Conservation (phyloP, 352 stramenopile species). For the Phytophthora constricta region DNA sequence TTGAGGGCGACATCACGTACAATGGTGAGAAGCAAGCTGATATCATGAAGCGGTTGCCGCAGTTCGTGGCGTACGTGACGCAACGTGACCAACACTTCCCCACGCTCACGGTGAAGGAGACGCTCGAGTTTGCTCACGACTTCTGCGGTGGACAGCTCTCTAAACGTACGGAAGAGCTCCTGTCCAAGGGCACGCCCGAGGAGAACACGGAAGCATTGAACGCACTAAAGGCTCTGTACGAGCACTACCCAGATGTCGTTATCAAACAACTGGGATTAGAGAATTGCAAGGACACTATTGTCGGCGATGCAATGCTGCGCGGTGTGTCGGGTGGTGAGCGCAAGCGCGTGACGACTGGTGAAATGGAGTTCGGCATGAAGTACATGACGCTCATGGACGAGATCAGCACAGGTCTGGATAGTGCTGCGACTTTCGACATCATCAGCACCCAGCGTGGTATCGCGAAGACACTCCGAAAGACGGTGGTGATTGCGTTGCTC, state of each 20-base stretch:
- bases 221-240: constrained; percentile 21
- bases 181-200: constrained; percentile 22
- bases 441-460: constrained; percentile 39
- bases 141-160: constrained; percentile 46
- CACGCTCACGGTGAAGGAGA: constrained; percentile 55
- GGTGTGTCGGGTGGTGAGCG: constrained; percentile 73
- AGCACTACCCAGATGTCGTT: constrained; percentile 40
- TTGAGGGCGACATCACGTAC: constrained; percentile 31
- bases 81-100: constrained; percentile 90
- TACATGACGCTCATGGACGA: constrained; percentile 90
- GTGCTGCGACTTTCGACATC: constrained; percentile 57
- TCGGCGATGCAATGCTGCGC: constrained; percentile 56
- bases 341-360: constrained; percentile 76
- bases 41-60: constrained; percentile 43
- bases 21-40: constrained; percentile 20
- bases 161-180: constrained; percentile 11
- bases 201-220: constrained; percentile 25
- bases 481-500: constrained; percentile 65
- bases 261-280: constrained; percentile 51
- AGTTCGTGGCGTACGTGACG: constrained; percentile 53
- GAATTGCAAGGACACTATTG: constrained; percentile 62
- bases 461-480: constrained; percentile 33
- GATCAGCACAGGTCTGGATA: constrained; percentile 93
- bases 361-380: constrained; percentile 87
- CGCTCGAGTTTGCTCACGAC: constrained; percentile 48